Percentiles rank a stretch among this genome's conserved stretches.
These are phyloP conservation scores for Cercospora beticola DNA, from an alignment of 2,329 filamentous ascomycete genomes.

Conservation along the genomic window DNA sequence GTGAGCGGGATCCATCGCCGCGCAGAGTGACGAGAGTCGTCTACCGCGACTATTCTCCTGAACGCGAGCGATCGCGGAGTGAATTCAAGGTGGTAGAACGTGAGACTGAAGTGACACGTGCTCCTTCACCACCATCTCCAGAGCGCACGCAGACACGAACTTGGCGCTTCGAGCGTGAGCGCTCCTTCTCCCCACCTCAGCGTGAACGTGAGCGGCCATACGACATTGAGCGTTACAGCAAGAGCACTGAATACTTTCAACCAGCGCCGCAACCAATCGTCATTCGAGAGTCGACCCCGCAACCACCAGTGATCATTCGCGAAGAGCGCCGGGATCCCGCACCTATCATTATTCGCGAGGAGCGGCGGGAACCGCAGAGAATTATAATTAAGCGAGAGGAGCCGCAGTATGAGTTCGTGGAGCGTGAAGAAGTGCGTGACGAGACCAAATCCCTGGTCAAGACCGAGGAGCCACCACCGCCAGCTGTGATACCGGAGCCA, in stretches of 20 bases:
- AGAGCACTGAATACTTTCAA: slow-evolving; percentile 54
- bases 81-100: slow-evolving; percentile 44
- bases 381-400: slow-evolving; percentile 58
- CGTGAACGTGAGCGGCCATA: slow-evolving; percentile 43
- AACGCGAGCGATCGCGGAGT: slow-evolving; percentile 31
- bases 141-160: slow-evolving; percentile 51
- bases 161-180: slow-evolving; percentile 54
- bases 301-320: slow-evolving; percentile 52
- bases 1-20: slow-evolving; percentile 29
- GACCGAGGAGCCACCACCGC: slow-evolving; percentile 42
- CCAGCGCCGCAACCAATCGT: slow-evolving; percentile 51
- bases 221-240: slow-evolving; percentile 53
- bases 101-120: slow-evolving; percentile 33
- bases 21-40: slow-evolving; percentile 36
- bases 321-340: slow-evolving; percentile 49
- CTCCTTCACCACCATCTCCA: slow-evolving; percentile 42
- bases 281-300: slow-evolving; percentile 51
- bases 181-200: slow-evolving; percentile 45
- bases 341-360: slow-evolving; percentile 57
- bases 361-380: slow-evolving; percentile 44
- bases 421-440: slow-evolving; percentile 54
- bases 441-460: slow-evolving; percentile 48
- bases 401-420: slow-evolving; percentile 60
- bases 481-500: slow-evolving; percentile 19
- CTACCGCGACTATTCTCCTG: slow-evolving; percentile 32